Evolutionary conservation across 2,329 filamentous ascomycete genomes (phyloP), one percentile per base, ranked within the genome.

Genomic region (Aureobasidium musti): DNA sequence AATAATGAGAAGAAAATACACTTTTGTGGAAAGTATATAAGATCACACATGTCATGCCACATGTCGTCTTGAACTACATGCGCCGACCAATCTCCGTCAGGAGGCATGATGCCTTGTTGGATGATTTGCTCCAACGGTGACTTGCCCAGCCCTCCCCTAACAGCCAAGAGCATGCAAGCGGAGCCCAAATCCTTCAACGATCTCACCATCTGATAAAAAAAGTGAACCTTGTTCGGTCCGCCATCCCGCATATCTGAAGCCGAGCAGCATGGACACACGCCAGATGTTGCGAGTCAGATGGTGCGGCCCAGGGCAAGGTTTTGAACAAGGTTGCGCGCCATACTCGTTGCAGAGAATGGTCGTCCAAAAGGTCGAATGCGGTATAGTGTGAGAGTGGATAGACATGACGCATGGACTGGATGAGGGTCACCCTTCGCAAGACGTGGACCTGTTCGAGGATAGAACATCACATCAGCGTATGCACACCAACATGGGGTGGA

Each of bases 221-320:
- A 14, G 13, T 28, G 23, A 39, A 56, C 53, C 53, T 41, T 56
- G 52, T 56, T 56, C 19, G 6, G 14, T 35, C 47, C 47, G 21
- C 21, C 33, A 21, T 45, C 41, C 41, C 41, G 41, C 41, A 47
- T 21, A 23, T 23, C n/a, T 23, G 5, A 47, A 47, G 43, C 21
- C 43, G 43, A 47, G 7, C n/a, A 3, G 10, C 1, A 10, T 14
- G n/a, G n/a, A 45, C 41, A 47, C 14, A 30, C 47, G 30, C 30
- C 33, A 28, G 35, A 39, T 17, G 35, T 5, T 43, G 37, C 54
- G 54, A 59, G 54, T 59, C 54, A 59, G 54, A 28, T 4, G 35
- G n/a, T 19, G 35, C 39, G 54, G 54, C 23, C 23, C 54, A 59
- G 54, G 54, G 54, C 54, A 59, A 59, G 39, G 54, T 59, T 59